Evolutionary conservation across 2,329 filamentous ascomycete species (phyloP), one percentile per base, ranked within the genome.

Genomic region (Coniochaeta prunicola): DNA sequence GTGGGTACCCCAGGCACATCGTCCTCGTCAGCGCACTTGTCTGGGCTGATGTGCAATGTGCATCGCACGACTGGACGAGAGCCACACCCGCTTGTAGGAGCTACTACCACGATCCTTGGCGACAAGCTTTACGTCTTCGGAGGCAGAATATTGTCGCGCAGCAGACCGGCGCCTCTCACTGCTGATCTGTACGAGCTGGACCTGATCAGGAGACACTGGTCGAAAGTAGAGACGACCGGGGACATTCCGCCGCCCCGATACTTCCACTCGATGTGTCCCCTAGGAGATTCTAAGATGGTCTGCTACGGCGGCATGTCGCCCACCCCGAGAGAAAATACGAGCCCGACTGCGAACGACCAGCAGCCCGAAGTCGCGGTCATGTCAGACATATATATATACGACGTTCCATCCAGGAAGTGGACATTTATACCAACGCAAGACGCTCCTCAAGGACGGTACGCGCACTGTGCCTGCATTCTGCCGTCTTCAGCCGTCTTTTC

Each of bases 251-350:
- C 92, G 1, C 91, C 94, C 9, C 85, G 94, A 61, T 99, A 99
- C 71, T 99, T 99, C 65, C 94, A 99, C 77, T 97, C 92, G 63
- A 90, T 97, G 72, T 99, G 94, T 71, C 84, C 91, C 1, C 77
- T 99, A 2, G 94, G 94, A 24, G 94, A 97, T 70, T 93, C 91
- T 2, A 99, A 97, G 73, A 81, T 99, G 71, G 93, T 99, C 3
- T 97, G 93, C 74, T 99, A 97, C 73, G 94, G 94, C 59, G 94
- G 94, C 65, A 99, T 99, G 94, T 97, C 93, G 10, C 92, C 93
- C 1, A 84, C 86, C 12, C 77, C 80, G 7, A 80, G 76, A 59
- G 77, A 80, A 50, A 72, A 80, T 34, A 67, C 73, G 53, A 69
- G 74, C 24, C 72, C 74, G 17, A 67, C 74, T 4, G 77, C 79